These are phyloP conservation scores for Calonectria crousiana DNA, from an alignment of 2,329 filamentous ascomycete genomes.

Conservation along the genomic window DNA sequence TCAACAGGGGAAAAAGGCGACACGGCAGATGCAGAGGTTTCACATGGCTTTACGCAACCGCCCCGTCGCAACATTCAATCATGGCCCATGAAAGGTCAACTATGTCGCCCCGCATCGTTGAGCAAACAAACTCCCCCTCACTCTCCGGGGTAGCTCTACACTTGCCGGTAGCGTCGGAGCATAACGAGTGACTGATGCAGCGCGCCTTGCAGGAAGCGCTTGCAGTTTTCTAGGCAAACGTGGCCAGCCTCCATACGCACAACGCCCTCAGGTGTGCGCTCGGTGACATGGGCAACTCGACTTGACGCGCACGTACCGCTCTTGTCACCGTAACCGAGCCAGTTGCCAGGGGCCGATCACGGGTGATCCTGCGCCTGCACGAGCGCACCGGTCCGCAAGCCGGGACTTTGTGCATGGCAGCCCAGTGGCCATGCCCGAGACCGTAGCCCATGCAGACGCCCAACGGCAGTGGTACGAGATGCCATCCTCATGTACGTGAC, in stretches of 20 bases:
- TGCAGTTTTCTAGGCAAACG: conserved; percentile 39
- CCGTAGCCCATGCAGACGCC: conserved; percentile 35
- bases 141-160: conserved; percentile 7
- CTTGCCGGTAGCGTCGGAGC: conserved; percentile 16
- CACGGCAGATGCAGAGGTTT: background rate
- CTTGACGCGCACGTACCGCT: conserved; percentile 26
- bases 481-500: conserved; percentile 30
- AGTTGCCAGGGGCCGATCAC: conserved; percentile 47
- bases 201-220: conserved; percentile 19
- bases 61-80: background rate
- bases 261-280: conserved; percentile 33
- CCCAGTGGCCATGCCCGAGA: conserved; percentile 24
- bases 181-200: conserved; percentile 13
- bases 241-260: conserved; percentile 45
- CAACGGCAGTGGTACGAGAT: conserved; percentile 40
- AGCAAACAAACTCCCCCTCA: conserved; percentile 9
- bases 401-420: conserved; percentile 31
- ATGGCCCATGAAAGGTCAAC: background rate
- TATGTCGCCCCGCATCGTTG: background rate
- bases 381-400: conserved; percentile 52
- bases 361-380: conserved; percentile 51
- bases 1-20: background rate
- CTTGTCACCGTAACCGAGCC: conserved; percentile 30
- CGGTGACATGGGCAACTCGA: conserved; percentile 29
- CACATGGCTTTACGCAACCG: conserved; percentile 1